Evolutionary conservation across 306 rosid species (phyloP), one percentile per base, ranked within the genome.

Genomic region (Begonia loranthoides): DNA sequence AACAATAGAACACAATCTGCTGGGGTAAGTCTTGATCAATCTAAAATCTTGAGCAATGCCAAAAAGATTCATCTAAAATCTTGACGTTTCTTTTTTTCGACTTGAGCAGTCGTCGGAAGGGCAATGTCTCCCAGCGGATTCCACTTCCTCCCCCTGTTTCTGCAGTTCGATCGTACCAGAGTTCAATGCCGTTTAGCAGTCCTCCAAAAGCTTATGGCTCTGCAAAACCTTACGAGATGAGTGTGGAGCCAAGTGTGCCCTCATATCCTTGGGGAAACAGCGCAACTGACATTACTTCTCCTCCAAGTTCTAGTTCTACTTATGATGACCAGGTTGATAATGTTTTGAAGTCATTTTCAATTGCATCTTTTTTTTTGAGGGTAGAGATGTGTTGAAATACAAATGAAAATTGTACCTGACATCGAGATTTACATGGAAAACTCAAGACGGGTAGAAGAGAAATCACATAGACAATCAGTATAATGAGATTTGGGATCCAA

Each of bases 121-220:
- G 73, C 17, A 58, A 51, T 62, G 68, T 74, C 67, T 87, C 94
- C 39, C 74, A 28, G 21, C 82, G 95, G 71, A 83, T 90, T 69
- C 69, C 95, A 56, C 94, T 90, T 36, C 94, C 95, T 47, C 82
- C 87, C 33, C 99, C 94, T 5, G 10, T 59, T 28, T 4, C 36
- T 28, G 36, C 9, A 4, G 36, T 5, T 28, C 2, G 36, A 4
- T 7, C 36, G 8, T 8, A 4, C 38, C 52, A 56, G 52, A 82
- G 80, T 56, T 52, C 87, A 24, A 52, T 84, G 15, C 75, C 87
- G 50, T 54, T 60, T 14, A 56, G 70, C 44, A 13, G 38, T 58
- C 49, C 63, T 58, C 49, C 63, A 36, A 49, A 58, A 49, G 48
- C 49, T 50, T 50, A 48, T 50, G 41, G 36, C 43, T 48, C 58